These are phyloP conservation scores for Penicillium sp. DNA, from an alignment of 2,329 filamentous ascomycete species.

Conservation along the genomic window DNA sequence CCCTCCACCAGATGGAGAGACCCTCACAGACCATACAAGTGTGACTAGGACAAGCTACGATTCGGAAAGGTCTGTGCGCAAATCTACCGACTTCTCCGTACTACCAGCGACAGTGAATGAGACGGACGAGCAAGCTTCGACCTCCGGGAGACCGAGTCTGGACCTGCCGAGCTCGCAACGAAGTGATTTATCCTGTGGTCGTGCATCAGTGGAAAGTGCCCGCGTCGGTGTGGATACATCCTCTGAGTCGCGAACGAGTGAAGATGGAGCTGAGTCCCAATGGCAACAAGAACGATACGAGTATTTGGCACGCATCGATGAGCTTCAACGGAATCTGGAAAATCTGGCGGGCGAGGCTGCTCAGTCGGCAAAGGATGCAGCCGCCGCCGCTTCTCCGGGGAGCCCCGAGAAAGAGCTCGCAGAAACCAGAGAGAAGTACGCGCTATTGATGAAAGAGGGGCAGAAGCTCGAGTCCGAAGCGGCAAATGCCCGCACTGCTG, in stretches of 20 bases:
- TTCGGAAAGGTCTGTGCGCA: conserved; percentile 22
- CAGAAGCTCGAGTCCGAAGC: conserved; percentile 84
- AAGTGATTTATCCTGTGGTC: neutral
- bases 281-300: conserved; percentile 80
- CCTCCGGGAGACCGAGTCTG: conserved; percentile 8
- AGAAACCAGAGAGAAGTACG: conserved; percentile 89
- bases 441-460: conserved; percentile 87
- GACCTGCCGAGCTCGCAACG: conserved; percentile 9
- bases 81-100: conserved; percentile 29
- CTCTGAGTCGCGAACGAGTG: conserved; percentile 30
- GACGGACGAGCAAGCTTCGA: neutral
- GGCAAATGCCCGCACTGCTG: conserved; percentile 70
- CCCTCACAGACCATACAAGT: conserved; percentile 8
- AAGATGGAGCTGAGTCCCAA: conserved; percentile 55
- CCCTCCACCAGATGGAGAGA: conserved; percentile 13
- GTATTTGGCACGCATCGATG: conserved; percentile 88
- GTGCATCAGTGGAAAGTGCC: conserved; percentile 18
- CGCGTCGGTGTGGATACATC: conserved; percentile 19
- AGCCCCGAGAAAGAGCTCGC: conserved; percentile 76
- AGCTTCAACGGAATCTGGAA: conserved; percentile 85
- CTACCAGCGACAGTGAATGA: conserved; percentile 16
- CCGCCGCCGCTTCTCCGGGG: conserved; percentile 62
- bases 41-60: conserved; percentile 34
- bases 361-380: conserved; percentile 70
- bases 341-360: conserved; percentile 81